Evolutionary conservation across 2,329 filamentous ascomycete genomes (phyloP).

Genomic region (Phoma sp.): DNA sequence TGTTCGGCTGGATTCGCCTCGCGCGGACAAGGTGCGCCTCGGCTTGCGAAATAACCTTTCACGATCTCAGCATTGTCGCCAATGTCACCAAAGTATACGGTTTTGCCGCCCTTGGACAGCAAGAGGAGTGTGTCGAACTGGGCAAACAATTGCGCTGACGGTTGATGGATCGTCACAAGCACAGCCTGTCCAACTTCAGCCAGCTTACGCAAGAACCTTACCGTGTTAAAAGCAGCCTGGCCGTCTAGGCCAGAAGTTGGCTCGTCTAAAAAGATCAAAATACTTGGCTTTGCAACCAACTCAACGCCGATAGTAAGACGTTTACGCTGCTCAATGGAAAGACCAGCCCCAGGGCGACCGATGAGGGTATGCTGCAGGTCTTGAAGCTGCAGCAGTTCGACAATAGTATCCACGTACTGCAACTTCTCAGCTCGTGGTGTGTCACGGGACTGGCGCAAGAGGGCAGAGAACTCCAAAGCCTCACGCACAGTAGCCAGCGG

Average conservation of each 20-base stretch:
- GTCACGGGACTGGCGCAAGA: conserved; percentile 36
- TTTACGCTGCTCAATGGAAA: conserved; percentile 58
- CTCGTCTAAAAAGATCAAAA: conserved; percentile 77
- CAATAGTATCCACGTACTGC: conserved; percentile 37
- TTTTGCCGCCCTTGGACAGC: conserved; percentile 75
- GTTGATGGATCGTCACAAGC: conserved; percentile 86
- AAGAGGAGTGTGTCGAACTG: conserved; percentile 82
- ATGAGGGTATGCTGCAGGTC: conserved; percentile 38
- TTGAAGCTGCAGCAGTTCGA: conserved; percentile 36
- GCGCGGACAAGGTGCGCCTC: conserved; percentile 63
- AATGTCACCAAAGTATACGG: conserved; percentile 85
- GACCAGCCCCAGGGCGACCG: conserved; percentile 32
- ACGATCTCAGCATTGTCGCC: conserved; percentile 73
- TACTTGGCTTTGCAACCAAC: conserved; percentile 67
- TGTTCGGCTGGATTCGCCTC: conserved; percentile 68
- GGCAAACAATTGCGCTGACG: conserved; percentile 80
- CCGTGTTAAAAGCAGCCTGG: conserved; percentile 73
- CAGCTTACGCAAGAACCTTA: conserved; percentile 74
- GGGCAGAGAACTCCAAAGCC: conserved; percentile 40
- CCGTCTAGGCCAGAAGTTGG: conserved; percentile 75
- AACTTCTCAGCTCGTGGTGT: conserved; percentile 32
- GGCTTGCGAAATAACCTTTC: conserved; percentile 58
- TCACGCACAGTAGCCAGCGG: conserved; percentile 38
- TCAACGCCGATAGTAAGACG: conserved; percentile 64
- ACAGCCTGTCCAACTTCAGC: conserved; percentile 79